Evolutionary conservation across 2,329 filamentous ascomycete species (phyloP).

Genomic region (Arthrobotrys musiformis): DNA sequence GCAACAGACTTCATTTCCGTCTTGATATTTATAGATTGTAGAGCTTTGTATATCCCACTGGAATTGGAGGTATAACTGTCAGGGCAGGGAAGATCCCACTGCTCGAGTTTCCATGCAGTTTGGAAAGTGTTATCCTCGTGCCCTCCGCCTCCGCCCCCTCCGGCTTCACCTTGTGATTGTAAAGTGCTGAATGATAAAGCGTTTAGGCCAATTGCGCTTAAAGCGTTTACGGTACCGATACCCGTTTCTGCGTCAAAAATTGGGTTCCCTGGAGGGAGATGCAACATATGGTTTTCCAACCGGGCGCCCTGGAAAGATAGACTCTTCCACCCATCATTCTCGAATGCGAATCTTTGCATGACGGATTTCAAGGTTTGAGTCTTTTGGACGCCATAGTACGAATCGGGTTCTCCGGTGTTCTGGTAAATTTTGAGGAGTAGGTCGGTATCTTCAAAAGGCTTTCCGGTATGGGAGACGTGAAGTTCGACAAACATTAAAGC

Average conservation of each 20-base stretch:
- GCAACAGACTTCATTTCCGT: slow-evolving; percentile 57
- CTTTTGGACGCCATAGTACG: slow-evolving; percentile 90
- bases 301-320: slow-evolving; percentile 90
- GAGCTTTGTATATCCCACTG: slow-evolving; percentile 79
- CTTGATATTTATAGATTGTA: slow-evolving; percentile 76
- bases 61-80: slow-evolving; percentile 71
- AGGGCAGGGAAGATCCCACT: slow-evolving; percentile 89
- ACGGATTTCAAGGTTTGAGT: slow-evolving; percentile 80
- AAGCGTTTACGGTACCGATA: slow-evolving; percentile 77
- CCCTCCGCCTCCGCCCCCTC: slow-evolving; percentile 64
- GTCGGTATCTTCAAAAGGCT: slow-evolving; percentile 69
- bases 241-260: slow-evolving; percentile 64
- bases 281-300: slow-evolving; percentile 83
- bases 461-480: slow-evolving; percentile 64
- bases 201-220: slow-evolving; percentile 83
- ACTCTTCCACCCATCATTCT: slow-evolving; percentile 85
- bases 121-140: slow-evolving; percentile 77
- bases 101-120: slow-evolving; percentile 82
- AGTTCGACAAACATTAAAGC: slow-evolving; percentile 86
- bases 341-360: slow-evolving; percentile 84
- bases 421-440: slow-evolving; percentile 85
- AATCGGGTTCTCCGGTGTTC: slow-evolving; percentile 93
- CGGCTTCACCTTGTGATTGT: slow-evolving; percentile 72
- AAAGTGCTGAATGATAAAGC: slow-evolving; percentile 85
- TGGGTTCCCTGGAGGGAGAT: slow-evolving; percentile 58